Evolutionary conservation across 108 stramenopile species (phyloP).

Genomic region (Skeletonema marinoi): DNA sequence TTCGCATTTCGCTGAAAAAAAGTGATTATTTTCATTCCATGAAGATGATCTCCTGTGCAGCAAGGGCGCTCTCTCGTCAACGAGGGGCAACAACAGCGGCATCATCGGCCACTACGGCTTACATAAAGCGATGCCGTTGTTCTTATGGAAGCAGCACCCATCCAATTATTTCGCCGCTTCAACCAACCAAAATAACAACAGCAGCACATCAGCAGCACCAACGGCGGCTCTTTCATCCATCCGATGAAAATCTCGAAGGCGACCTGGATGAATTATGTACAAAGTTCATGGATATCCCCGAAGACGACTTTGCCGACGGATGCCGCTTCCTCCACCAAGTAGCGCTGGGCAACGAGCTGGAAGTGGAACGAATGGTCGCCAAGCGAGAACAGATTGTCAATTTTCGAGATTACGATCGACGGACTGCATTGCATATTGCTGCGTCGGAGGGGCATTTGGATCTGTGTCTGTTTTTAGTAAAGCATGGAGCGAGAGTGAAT

Average conservation of each 20-base stretch:
- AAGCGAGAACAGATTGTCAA: slow-evolving; percentile 32
- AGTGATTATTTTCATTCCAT: too few species aligned
- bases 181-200: neutral
- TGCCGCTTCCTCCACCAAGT: slow-evolving; percentile 68
- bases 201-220: neutral
- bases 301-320: slow-evolving; percentile 67
- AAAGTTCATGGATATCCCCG: slow-evolving; percentile 24
- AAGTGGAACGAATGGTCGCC: slow-evolving; percentile 13
- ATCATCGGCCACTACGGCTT: neutral
- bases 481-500: slow-evolving; percentile 49
- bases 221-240: neutral
- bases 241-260: neutral
- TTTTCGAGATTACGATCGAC: slow-evolving; percentile 64
- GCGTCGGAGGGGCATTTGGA: slow-evolving; percentile 60
- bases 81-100: neutral
- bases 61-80: neutral
- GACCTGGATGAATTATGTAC: neutral
- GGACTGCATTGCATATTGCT: slow-evolving; percentile 60
- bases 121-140: neutral
- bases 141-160: neutral
- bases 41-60: neutral
- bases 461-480: slow-evolving; percentile 40
- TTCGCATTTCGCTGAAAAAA: too few species aligned
- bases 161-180: neutral
- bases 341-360: slow-evolving; percentile 49